phyloP scores from a whole-genome alignment of 2,329 filamentous ascomycete species.

The Calycina marina region DNA sequence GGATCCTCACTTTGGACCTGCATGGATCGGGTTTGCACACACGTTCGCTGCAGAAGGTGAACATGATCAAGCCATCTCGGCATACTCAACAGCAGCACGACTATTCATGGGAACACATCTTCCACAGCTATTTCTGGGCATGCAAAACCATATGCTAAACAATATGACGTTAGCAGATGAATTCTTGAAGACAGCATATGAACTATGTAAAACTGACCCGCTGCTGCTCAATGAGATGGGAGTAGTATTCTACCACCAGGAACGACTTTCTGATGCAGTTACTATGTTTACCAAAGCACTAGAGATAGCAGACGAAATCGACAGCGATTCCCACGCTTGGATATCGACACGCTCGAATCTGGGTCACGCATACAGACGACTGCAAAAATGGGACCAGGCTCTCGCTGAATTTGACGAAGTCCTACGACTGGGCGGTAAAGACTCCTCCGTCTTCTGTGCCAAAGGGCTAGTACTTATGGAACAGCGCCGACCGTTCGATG shows the following conservation, averaged over 20 bases:
- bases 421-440: constrained; percentile 65
- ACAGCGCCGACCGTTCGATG: constrained; percentile 57
- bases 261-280: constrained; percentile 60
- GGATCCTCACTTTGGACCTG: constrained; percentile 92
- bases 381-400: constrained; percentile 54
- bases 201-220: constrained; percentile 71
- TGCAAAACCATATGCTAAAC: constrained; percentile 95
- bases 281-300: constrained; percentile 68
- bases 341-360: constrained; percentile 76
- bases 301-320: constrained; percentile 62
- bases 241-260: constrained; percentile 88
- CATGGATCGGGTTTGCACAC: constrained; percentile 98
- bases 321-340: constrained; percentile 71
- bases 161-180: constrained; percentile 90
- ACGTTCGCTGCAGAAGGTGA: constrained; percentile 96
- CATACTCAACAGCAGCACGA: constrained; percentile 87
- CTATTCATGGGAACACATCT: constrained; percentile 95
- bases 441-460: constrained; percentile 62
- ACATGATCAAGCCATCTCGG: constrained; percentile 94
- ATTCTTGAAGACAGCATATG: constrained; percentile 81
- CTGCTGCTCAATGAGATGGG: constrained; percentile 91
- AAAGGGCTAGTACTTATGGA: constrained; percentile 79
- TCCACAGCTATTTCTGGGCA: constrained; percentile 88
- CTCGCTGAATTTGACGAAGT: constrained; percentile 78
- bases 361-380: constrained; percentile 69